Evolutionary conservation across 768 basidiomycete genomes (phyloP).

Genomic region (Hortiboletus flavorubellus): DNA sequence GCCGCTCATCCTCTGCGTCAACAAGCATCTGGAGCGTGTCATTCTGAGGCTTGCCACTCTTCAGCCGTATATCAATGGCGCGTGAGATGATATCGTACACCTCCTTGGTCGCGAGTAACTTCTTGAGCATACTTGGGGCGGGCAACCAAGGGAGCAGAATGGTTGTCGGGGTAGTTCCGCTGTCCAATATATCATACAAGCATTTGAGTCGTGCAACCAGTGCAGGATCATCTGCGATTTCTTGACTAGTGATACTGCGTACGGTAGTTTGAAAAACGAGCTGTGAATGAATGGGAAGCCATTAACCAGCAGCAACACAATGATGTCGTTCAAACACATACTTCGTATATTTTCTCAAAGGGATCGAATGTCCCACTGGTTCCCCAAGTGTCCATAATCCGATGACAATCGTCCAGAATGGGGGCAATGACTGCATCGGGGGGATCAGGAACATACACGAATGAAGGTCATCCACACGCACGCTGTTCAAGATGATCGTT

Average conservation of each 20-base stretch:
- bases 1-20: conserved; percentile 64
- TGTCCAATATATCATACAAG: conserved; percentile 67
- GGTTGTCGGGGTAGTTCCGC: conserved; percentile 67
- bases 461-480: conserved; percentile 35
- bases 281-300: conserved; percentile 28
- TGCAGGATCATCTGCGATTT: conserved; percentile 64
- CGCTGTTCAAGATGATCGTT: too few relatives aligned
- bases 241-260: conserved; percentile 60
- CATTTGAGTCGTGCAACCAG: conserved; percentile 59
- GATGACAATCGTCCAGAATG: conserved; percentile 62
- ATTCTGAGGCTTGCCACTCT: conserved; percentile 53
- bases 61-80: conserved; percentile 54
- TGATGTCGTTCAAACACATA: conserved; percentile 27
- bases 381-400: conserved; percentile 64
- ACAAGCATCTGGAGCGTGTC: conserved; percentile 76
- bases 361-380: conserved; percentile 63
- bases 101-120: conserved; percentile 68
- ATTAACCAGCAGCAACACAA: neutral
- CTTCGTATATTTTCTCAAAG: conserved; percentile 68
- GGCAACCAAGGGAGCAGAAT: conserved; percentile 78
- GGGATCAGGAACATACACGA: conserved; percentile 8
- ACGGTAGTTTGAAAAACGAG: conserved; percentile 73
- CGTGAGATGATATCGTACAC: conserved; percentile 67
- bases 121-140: conserved; percentile 65
- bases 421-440: conserved; percentile 54